Base-by-base conservation (phyloP, 345 rosid genomes). In the Dipteronia sinensis region DNA sequence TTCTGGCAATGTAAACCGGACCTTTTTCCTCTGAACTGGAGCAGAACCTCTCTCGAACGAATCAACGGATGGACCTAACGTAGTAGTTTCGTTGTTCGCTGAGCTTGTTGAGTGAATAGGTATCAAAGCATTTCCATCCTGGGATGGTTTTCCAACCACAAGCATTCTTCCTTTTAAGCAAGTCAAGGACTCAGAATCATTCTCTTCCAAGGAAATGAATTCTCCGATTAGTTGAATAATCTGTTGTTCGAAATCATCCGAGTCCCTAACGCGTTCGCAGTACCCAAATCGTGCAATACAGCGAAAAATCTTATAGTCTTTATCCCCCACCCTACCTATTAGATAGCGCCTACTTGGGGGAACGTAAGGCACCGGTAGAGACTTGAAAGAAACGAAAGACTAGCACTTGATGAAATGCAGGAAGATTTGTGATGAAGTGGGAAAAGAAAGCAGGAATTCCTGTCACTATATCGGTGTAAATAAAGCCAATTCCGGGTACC, bases 401-500 rank as follows among this genome's bases (percentile, higher is more conserved):
- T 47, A 91, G 81, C 19, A 91, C 87, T 74, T 88, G 87, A 76
- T 89, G 91, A 56, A 83, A 91, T 25, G 94, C 91, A 8, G 91
- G 94, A 76, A 91, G 84, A 71, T 91, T 89, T 0, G 85, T 79
- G 51, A 88, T 73, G 79, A 91, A 89, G 81, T 88, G 94, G 27
- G 91, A 86, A 83, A 91, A 89, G 77, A 89, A 87, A 69, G 90
- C 85, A 0, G 94, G 91, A 72, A 91, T 83, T 76, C 90, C 92
- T 12, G 86, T 77, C 40, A 83, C 84, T 58, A 89, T 82, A 74
- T 91, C 86, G 0, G 87, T 81, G 80, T 89, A 74, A 71, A 89
- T 77, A 55, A 89, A 84, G 65, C 90, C 92, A 56, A 91, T 88
- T 75, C 92, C 91, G 0, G 91, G 87, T 7, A 89, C 88, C 79